phyloP scores from a whole-genome alignment of 2,329 filamentous ascomycete species.

The Beauveria pseudobassiana region DNA sequence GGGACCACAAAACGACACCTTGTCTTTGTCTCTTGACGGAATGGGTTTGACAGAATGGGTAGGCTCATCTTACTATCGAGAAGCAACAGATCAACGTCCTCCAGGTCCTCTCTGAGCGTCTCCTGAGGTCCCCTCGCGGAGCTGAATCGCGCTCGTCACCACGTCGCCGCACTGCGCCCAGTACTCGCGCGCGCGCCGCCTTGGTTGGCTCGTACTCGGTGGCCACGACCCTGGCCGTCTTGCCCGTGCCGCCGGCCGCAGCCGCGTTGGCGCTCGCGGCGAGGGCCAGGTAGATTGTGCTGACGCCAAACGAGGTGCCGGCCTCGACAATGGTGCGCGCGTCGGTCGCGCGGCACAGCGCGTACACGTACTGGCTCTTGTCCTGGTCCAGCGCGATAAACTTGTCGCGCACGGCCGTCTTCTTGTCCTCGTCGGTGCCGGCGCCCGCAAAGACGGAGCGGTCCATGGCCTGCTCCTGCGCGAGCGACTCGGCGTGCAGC shows the following conservation, averaged over 20 bases:
- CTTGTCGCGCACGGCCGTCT: conserved; percentile 36
- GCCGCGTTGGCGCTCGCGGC: conserved; percentile 38
- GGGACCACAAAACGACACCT: too few relatives aligned
- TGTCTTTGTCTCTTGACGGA: too few relatives aligned
- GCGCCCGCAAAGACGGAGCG: conserved; percentile 1
- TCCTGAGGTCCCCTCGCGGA: conserved; percentile 47
- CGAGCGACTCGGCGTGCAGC: conserved; percentile 15
- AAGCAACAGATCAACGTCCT: conserved; percentile 33
- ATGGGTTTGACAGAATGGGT: background rate
- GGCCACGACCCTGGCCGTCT: conserved; percentile 36
- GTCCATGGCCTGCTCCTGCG: conserved; percentile 13
- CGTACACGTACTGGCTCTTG: conserved; percentile 46
- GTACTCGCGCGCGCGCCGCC: conserved; percentile 37
- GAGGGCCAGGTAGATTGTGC: conserved; percentile 51
- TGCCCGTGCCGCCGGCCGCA: background rate
- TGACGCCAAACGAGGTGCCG: conserved; percentile 50
- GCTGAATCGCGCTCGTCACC: conserved; percentile 39
- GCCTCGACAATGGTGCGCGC: conserved; percentile 46
- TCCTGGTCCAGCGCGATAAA: conserved; percentile 50
- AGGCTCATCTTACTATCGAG: conserved; percentile 44
- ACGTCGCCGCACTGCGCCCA: conserved; percentile 41
- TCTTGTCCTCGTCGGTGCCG: conserved; percentile 19
- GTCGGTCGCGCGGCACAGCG: conserved; percentile 35
- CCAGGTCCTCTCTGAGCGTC: conserved; percentile 29
- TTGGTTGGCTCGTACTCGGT: conserved; percentile 49